phyloP scores from a whole-genome alignment of 305 asterid species.

The Fraxinus sp. region DNA sequence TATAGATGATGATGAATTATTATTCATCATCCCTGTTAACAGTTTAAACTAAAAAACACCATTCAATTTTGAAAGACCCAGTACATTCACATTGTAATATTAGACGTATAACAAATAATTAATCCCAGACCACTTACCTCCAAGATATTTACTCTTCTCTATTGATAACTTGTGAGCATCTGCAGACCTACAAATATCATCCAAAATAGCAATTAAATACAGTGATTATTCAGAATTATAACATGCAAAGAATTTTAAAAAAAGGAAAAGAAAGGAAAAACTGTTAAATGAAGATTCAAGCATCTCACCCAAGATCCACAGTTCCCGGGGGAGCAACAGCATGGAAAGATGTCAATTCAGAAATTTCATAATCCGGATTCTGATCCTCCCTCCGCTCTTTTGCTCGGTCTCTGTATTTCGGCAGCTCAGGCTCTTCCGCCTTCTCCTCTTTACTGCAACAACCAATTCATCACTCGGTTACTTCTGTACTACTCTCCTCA shows the following conservation, averaged over 20 bases:
- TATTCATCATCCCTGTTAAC: neutral
- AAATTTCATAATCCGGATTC: constrained; percentile 87
- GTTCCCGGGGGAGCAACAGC: constrained; percentile 97
- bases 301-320: constrained; percentile 61
- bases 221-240: neutral
- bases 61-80: neutral
- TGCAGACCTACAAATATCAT: constrained; percentile 54
- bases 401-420: constrained; percentile 89
- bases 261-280: neutral
- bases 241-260: neutral
- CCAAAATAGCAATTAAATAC: constrained; percentile 15
- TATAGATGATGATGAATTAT: neutral
- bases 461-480: constrained; percentile 14
- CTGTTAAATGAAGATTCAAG: constrained; percentile 3
- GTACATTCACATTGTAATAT: neutral
- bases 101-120: constrained; percentile 1
- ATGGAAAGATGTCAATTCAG: constrained; percentile 81
- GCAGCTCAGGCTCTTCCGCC: constrained; percentile 77
- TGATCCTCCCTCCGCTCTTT: constrained; percentile 94
- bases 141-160: constrained; percentile 97
- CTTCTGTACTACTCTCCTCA: neutral
- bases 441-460: constrained; percentile 80
- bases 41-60: neutral
- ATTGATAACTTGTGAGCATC: constrained; percentile 91
- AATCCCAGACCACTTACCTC: constrained; percentile 53